A percentile compares a stretch with the other conserved stretches of the same genome.
Evolutionary conservation across 2,329 filamentous ascomycete species (phyloP).

Genomic region (Knufia fluminis): DNA sequence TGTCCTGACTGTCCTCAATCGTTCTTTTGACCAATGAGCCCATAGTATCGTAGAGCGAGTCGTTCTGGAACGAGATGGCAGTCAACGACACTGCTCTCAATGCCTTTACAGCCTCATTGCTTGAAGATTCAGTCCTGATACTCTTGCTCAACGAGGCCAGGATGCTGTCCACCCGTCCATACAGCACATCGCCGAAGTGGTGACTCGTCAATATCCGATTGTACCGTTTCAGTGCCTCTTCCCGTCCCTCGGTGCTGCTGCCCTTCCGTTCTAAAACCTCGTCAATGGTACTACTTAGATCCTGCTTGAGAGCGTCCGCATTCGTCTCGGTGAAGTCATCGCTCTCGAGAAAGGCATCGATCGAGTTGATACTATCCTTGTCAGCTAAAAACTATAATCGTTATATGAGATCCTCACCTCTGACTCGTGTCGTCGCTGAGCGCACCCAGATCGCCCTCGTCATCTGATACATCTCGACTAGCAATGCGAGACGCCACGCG

Average conservation of each 20-base stretch:
- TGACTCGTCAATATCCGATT: slow-evolving; percentile 58
- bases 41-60: slow-evolving; percentile 56
- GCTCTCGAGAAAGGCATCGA: slow-evolving; percentile 53
- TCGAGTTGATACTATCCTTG: slow-evolving; percentile 48
- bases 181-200: slow-evolving; percentile 55
- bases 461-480: slow-evolving; percentile 49
- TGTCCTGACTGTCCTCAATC: slow-evolving; percentile 58
- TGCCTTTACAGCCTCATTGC: slow-evolving; percentile 60
- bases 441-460: slow-evolving; percentile 41
- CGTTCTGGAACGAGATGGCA: slow-evolving; percentile 56
- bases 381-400: slow-evolving; percentile 8
- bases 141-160: slow-evolving; percentile 58
- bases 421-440: slow-evolving; percentile 50
- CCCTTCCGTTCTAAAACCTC: slow-evolving; percentile 70
- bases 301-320: slow-evolving; percentile 50
- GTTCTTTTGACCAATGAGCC: slow-evolving; percentile 50
- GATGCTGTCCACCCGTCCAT: slow-evolving; percentile 51
- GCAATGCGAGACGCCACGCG: slow-evolving; percentile 45
- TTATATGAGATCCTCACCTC: slow-evolving; percentile 36
- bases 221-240: slow-evolving; percentile 54
- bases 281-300: slow-evolving; percentile 57
- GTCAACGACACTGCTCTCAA: slow-evolving; percentile 65
- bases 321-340: slow-evolving; percentile 45
- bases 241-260: slow-evolving; percentile 62
- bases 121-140: slow-evolving; percentile 58